Percentiles rank a stretch among this genome's conserved stretches.
These are phyloP conservation scores for Arthonia radiata DNA, from an alignment of 495 filamentous ascomycete genomes.

Conservation along the genomic window DNA sequence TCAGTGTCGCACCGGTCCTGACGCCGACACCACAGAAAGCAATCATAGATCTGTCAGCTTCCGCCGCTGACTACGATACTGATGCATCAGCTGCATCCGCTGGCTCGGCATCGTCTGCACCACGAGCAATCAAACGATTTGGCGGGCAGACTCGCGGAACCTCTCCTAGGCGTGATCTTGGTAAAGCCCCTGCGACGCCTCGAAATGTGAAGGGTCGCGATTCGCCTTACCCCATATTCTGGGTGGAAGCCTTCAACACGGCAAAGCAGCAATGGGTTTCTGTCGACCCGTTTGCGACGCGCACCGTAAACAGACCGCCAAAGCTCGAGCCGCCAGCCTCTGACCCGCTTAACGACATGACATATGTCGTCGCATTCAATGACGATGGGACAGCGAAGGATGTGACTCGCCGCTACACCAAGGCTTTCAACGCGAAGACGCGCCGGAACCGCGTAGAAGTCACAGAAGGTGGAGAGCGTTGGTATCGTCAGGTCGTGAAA, in stretches of 20 bases:
- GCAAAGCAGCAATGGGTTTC: conserved; percentile 76
- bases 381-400: conserved; percentile 49
- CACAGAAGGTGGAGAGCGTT: conserved; percentile 37
- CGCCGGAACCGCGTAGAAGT: conserved; percentile 48
- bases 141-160: conserved; percentile 1
- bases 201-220: conserved; percentile 16
- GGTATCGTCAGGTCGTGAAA: conserved; percentile 41
- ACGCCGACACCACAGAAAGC: conserved; percentile 20
- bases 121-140: conserved; percentile 1
- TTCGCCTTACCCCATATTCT: conserved; percentile 62
- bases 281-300: conserved; percentile 63
- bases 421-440: conserved; percentile 69
- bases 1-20: conserved; percentile 25
- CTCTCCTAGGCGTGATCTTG: conserved; percentile 1
- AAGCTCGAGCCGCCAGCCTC: conserved; percentile 60
- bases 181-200: conserved; percentile 7
- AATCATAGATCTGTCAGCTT: conserved; percentile 12
- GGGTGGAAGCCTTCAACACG: conserved; percentile 76
- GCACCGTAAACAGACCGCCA: conserved; percentile 43
- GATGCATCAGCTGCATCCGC: background rate
- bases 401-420: conserved; percentile 52
- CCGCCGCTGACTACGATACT: conserved; percentile 15
- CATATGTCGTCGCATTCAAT: conserved; percentile 72
- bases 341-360: conserved; percentile 45
- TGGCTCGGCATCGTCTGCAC: background rate